These are phyloP conservation scores for Fagopyrum tataricum DNA, from an alignment of 148 eudicot species.

Conservation along the genomic window DNA sequence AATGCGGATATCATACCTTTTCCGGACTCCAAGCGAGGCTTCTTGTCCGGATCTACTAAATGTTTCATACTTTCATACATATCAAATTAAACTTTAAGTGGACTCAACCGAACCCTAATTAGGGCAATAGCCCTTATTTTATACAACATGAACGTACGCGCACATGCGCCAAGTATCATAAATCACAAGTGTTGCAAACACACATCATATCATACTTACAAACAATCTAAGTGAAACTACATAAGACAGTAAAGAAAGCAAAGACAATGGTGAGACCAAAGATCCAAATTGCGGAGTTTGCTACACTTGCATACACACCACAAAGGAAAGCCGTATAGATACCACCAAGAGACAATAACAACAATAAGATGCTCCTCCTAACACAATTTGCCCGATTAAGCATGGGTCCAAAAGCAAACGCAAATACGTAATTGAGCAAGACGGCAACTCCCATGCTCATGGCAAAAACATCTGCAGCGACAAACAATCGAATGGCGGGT, in stretches of 20 bases:
- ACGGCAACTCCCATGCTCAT: background rate
- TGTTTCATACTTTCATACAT: too few relatives aligned
- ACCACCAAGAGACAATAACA: background rate
- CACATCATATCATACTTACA: too few relatives aligned
- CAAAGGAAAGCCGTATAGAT: background rate
- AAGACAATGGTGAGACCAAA: background rate
- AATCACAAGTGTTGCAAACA: too few relatives aligned
- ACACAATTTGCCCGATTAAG: background rate
- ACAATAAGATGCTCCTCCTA: background rate
- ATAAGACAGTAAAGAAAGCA: background rate
- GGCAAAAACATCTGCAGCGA: background rate
- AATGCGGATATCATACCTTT: too few relatives aligned
- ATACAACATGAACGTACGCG: too few relatives aligned
- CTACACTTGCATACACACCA: background rate
- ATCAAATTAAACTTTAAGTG: too few relatives aligned
- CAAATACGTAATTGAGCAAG: background rate
- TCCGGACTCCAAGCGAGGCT: too few relatives aligned
- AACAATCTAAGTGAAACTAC: too few relatives aligned
- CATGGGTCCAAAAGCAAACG: background rate
- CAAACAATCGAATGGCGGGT: background rate
- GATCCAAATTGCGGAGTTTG: background rate
- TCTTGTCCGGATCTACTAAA: too few relatives aligned
- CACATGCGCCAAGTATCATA: too few relatives aligned
- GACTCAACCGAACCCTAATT: too few relatives aligned
- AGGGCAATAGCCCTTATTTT: too few relatives aligned